Evolutionary conservation across 1,284 basidiomycete genomes (phyloP), one percentile per base, ranked within the genome.

Genomic region (Ceratobasidium sp.): DNA sequence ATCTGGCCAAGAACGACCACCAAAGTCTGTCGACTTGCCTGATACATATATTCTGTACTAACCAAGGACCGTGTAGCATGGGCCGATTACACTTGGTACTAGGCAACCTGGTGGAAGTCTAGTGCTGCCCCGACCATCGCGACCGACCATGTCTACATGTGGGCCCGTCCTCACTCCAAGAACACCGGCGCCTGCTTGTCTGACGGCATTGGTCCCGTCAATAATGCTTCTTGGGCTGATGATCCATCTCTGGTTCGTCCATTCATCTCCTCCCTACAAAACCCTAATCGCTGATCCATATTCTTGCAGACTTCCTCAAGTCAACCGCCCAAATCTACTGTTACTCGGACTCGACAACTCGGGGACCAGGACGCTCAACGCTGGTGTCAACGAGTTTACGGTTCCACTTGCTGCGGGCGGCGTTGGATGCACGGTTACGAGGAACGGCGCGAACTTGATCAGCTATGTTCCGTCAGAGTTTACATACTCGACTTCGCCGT

Each of bases 111-210:
- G 76, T 77, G 59, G 59, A 77, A 77, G 68, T 64, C 59, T n/a
- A 68, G 76, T 34, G 56, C 37, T 19, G 54, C 76, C 40, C 76
- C 76, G 11, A 25, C 54, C 51, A 82, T 85, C 79, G 80, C 80
- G 46, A 76, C 80, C 64, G 85, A 86, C 80, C 78, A 79, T 46
- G 81, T 86, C 78, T 79, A 82, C 79, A 79, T 85, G 70, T 85
- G 83, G 83, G 82, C 84, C 44, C 81, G 85, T 74, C 85, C 85
- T 32, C 85, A 86, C 73, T 79, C 83, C 32, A 82, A 83, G 76
- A 80, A 77, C 43, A 84, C 85, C 25, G 22, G 34, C 9, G 51
- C 61, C n/a, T 71, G 69, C 43, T 49, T 13, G 5, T 32, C 40
- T 25, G 69, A 62, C 22, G 54, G 43, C 4, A 43, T 49, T 19